Evolutionary conservation across 352 stramenopile species (phyloP), one percentile per base, ranked within the genome.

Genomic region (Pseudoperonospora humuli): DNA sequence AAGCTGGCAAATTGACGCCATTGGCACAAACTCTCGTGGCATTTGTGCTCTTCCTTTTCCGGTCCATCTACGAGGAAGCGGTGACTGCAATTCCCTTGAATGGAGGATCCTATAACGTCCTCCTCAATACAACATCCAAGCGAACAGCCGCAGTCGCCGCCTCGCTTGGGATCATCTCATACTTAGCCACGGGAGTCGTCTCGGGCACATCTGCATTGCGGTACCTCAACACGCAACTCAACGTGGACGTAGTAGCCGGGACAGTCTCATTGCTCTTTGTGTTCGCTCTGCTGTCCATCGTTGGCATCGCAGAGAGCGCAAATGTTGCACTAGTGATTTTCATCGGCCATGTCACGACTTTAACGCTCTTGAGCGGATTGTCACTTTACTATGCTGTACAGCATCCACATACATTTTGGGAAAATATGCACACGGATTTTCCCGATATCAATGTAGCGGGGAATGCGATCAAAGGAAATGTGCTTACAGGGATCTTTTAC

Each of bases 81-180:
- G 90, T 96, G 38, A 92, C 67, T 14, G 87, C 86, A 6, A 80
- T 96, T 20, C 86, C 86, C 3, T 70, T 95, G 25, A 96, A 96
- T 45, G 87, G 87, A 20, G 87, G 86, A 9, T 91, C 84, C 7
- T 96, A 96, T 61, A 96, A 96, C 42, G 75, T 95, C 17, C 57
- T 96, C 28, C 70, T 96, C 14, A 96, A 96, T 54, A 93, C 84
- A 7, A 96, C 86, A 17, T 92, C 72, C 36, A 96, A 96, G 67
- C 58, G 70, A 46, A 74, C 86, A 18, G 87, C 87, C n/a, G 84
- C 83, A 0, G 72, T 95, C 11, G 87, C 87, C 7, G 87, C 87
- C 4, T 82, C 81, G 0, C 76, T 96, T 23, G 81, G 84, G 5
- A 84, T 96, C 49, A 93, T 96, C 51, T 89, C 84, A 18, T 96